Conservation (phyloP, 352 stramenopile genomes). For the Phytophthora boehmeriae region DNA sequence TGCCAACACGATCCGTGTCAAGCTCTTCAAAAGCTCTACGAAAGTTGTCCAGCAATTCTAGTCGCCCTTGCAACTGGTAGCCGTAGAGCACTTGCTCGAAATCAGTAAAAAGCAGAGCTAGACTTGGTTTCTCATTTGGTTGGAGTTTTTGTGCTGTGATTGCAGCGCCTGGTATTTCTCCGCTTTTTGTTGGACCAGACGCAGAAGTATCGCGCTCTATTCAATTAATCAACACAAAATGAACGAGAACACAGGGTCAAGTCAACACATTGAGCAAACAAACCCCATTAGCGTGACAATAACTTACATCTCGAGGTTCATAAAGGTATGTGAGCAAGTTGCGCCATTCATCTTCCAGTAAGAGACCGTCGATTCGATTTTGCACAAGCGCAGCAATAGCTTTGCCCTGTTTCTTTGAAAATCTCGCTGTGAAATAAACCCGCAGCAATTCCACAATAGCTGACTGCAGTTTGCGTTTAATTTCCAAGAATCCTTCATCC, state of each 20-base stretch:
- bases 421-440: conserved; percentile 70
- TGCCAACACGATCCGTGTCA: conserved; percentile 60
- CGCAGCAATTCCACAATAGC: conserved; percentile 74
- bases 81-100: conserved; percentile 80
- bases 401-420: conserved; percentile 71
- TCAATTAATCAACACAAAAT: conserved; percentile 1
- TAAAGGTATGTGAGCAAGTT: conserved; percentile 84
- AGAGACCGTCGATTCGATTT: conserved; percentile 34
- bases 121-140: conserved; percentile 15
- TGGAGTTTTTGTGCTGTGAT: conserved; percentile 19
- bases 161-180: conserved; percentile 35
- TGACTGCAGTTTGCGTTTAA: conserved; percentile 78
- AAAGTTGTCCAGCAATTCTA: conserved; percentile 70
- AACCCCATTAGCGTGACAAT: neutral
- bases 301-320: conserved; percentile 66
- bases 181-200: conserved; percentile 47
- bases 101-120: conserved; percentile 47
- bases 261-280: neutral
- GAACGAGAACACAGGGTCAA: conserved; percentile 2
- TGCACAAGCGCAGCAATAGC: conserved; percentile 56
- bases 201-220: conserved; percentile 55
- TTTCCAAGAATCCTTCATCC: conserved; percentile 80
- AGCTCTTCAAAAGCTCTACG: conserved; percentile 47
- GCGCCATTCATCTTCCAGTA: conserved; percentile 72
- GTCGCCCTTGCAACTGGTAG: conserved; percentile 69